Evolutionary conservation across 2,329 filamentous ascomycete genomes (phyloP), one percentile per base, ranked within the genome.

Genomic region (Triangularia verruculosa): DNA sequence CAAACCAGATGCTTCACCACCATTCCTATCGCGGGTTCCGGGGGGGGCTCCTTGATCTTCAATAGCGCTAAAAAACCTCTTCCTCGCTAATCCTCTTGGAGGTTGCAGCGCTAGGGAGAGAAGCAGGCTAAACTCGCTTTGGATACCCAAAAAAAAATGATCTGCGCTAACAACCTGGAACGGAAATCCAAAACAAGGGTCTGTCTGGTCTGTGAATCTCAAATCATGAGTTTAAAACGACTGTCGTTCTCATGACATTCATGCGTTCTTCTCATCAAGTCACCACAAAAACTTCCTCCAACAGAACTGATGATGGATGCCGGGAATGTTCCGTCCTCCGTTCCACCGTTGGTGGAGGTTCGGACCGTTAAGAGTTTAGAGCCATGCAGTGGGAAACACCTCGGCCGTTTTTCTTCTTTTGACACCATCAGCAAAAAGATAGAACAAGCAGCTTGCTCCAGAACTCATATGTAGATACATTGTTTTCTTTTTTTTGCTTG

Each of bases 21-120:
- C 34, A 34, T 57, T 57, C 55, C 55, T 57, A 57, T 57, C 55
- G 30, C 20, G 28, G 55, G n/a, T n/a, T 13, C n/a, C n/a, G n/a
- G n/a, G n/a, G n/a, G n/a, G n/a, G n/a, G n/a, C n/a, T n/a, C n/a
- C 32, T 30, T 30, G 55, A 39, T 25, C 17, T n/a, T 28, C 55
- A 43, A 57, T 57, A 57, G 55, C 30, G 55, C 30, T 17, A 47
- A 47, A 47, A 20, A 47, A 8, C 7, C 17, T 17, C 9, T 20
- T 12, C 5, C 34, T 17, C n/a, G 34, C 39, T 47, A 47, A 47
- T 8, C 39, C 39, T 47, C 39, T 47, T 47, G 39, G 39, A 17
- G n/a, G 51, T 54, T 27, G 12, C 51, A 28, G n/a, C 51, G 22
- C 51, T 54, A 54, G 22, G n/a, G n/a, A n/a, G n/a, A n/a, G n/a